Evolutionary conservation across 768 basidiomycete genomes (phyloP).

Genomic region (Naganishia vishniacii): DNA sequence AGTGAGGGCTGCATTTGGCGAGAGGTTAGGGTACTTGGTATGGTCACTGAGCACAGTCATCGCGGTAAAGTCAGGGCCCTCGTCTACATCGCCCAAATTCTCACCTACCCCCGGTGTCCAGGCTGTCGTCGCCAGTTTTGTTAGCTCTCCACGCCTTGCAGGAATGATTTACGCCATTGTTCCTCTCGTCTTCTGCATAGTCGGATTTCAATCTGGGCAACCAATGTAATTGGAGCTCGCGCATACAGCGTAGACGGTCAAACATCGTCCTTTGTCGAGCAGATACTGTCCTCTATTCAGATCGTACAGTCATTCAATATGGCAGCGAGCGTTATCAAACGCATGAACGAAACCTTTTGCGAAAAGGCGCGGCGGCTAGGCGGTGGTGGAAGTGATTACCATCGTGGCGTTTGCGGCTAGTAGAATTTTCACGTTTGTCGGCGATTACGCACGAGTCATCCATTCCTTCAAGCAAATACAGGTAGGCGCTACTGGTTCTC

Average conservation of each 20-base stretch:
- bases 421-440: slow-evolving; percentile 33
- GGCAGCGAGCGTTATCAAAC: slow-evolving; percentile 66
- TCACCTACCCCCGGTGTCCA: too few relatives aligned
- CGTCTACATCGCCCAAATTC: not conserved
- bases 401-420: slow-evolving; percentile 32
- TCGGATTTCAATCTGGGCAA: slow-evolving; percentile 32
- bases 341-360: slow-evolving; percentile 55
- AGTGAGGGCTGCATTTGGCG: slow-evolving; percentile 81
- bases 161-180: slow-evolving; percentile 73
- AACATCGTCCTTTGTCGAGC: slow-evolving; percentile 63
- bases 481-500: too few relatives aligned
- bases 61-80: slow-evolving; percentile 54
- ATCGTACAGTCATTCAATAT: slow-evolving; percentile 82
- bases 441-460: slow-evolving; percentile 34
- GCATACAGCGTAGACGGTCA: slow-evolving; percentile 29
- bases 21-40: slow-evolving; percentile 63
- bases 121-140: slow-evolving; percentile 54
- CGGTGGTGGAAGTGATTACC: slow-evolving; percentile 33
- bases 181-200: slow-evolving; percentile 65
- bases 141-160: slow-evolving; percentile 70
- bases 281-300: slow-evolving; percentile 81
- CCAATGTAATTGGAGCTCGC: not conserved
- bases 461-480: slow-evolving; percentile 30
- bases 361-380: not conserved
- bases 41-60: slow-evolving; percentile 59